phyloP scores from a whole-genome alignment of 805 yeast genomes.

The Candida arabinofermentans region DNA sequence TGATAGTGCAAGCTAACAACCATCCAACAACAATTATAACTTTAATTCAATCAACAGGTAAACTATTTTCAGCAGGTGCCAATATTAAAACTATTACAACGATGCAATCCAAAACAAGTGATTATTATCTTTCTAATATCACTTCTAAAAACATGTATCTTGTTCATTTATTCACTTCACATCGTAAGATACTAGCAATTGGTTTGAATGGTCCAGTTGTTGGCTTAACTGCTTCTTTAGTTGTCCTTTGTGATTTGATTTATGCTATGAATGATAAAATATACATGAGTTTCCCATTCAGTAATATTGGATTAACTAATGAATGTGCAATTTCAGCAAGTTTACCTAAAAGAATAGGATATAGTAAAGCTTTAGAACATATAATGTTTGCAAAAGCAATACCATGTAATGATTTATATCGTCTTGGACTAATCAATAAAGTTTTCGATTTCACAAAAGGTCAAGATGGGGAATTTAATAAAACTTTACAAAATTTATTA shows the following conservation, averaged over 20 bases:
- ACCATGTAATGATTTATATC: constrained; percentile 49
- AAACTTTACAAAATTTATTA: constrained; percentile 34
- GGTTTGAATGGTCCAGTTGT: constrained; percentile 87
- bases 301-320: constrained; percentile 75
- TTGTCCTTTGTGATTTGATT: constrained; percentile 71
- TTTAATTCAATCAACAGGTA: constrained; percentile 64
- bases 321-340: constrained; percentile 78
- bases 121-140: constrained; percentile 30
- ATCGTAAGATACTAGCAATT: constrained; percentile 62
- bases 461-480: constrained; percentile 40
- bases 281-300: constrained; percentile 68
- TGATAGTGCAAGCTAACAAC: constrained; percentile 57
- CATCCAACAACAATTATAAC: constrained; percentile 63
- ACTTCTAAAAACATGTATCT: constrained; percentile 64
- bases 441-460: constrained; percentile 36
- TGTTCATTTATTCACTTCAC: constrained; percentile 65
- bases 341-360: constrained; percentile 65
- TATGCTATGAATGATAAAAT: constrained; percentile 59
- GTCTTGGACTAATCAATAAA: constrained; percentile 60
- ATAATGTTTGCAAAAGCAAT: constrained; percentile 67
- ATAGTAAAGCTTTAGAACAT: constrained; percentile 69
- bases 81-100: constrained; percentile 44
- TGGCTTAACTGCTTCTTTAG: constrained; percentile 72
- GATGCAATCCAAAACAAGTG: constrained; percentile 15
- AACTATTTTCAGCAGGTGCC: constrained; percentile 84